Base-by-base conservation (phyloP, 1,284 basidiomycete species). In the Trametes polyzona region DNA sequence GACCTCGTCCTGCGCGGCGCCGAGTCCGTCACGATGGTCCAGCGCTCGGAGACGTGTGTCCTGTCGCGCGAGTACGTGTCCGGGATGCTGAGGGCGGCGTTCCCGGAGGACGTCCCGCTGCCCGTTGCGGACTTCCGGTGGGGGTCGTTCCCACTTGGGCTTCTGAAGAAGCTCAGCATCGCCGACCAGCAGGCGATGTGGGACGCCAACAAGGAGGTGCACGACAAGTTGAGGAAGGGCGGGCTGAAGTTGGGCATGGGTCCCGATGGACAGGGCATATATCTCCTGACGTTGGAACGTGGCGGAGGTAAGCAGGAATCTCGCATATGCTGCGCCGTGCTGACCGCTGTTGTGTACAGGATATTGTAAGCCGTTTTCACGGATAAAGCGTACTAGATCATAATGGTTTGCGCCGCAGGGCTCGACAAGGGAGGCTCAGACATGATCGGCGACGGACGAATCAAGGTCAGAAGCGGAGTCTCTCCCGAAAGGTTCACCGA, bases 221-320 rank as follows among this genome's bases (percentile, higher is more conserved):
- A 88, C 11, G 80, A 82, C 0, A 83, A 83, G 11, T 73, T 92
- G 35, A 73, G 75, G 50, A 78, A 76, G 57, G 80, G 78, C 1
- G 87, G 88, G 1, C 84, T 90, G 72, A 78, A 77, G 53, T 66
- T 81, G 17, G 83, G 79, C 56, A 67, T 76, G 12, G 88, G 87
- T 5, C 76, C 76, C 3, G 81, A 87, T 24, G 82, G 77, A 7
- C 72, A 79, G 0, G 87, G 87, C 3, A 76, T 80, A 60, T 57
- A 77, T 4, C 68, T 77, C 48, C 71, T 78, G 52, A 75, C 71
- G 0, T 68, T 70, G 48, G 70, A 68, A 46, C 69, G 70, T 32
- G 53, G 42, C 8, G 58, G 58, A 53, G 61, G 61, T 60, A 23
- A 7, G 58, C 56, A 1, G 3, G 3, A 17, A 30, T 19, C 6